These are phyloP conservation scores for Fusarium mundagurra DNA, from an alignment of 2,329 filamentous ascomycete species.

Conservation along the genomic window DNA sequence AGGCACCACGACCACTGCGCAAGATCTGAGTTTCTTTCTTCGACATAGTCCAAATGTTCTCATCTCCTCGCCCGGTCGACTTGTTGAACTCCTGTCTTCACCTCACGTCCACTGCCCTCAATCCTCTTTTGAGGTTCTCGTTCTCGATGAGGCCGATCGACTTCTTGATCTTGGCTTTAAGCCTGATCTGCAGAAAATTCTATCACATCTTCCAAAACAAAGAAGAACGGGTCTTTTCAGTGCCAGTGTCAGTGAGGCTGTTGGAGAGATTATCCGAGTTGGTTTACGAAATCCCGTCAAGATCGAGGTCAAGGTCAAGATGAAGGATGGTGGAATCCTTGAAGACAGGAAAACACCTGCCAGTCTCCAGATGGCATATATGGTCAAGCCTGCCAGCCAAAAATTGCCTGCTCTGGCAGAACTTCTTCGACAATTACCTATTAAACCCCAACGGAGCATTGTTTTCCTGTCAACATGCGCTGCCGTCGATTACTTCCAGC, in stretches of 20 bases:
- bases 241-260: constrained; percentile 93
- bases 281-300: constrained; percentile 94
- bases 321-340: constrained; percentile 69
- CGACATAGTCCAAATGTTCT: constrained; percentile 87
- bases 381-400: constrained; percentile 77
- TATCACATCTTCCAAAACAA: constrained; percentile 89
- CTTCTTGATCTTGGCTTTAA: constrained; percentile 95
- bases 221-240: constrained; percentile 93
- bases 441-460: constrained; percentile 84
- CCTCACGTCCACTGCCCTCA: constrained; percentile 88
- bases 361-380: constrained; percentile 90
- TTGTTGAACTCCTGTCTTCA: constrained; percentile 87
- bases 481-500: constrained; percentile 92
- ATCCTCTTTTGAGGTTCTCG: constrained; percentile 89
- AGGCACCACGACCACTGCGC: constrained; percentile 79
- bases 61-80: constrained; percentile 88
- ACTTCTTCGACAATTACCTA: constrained; percentile 75
- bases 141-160: constrained; percentile 94
- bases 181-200: constrained; percentile 85
- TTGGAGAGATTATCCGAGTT: constrained; percentile 91
- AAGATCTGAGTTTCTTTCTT: constrained; percentile 87
- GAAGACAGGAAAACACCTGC: constrained; percentile 91
- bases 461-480: constrained; percentile 94
- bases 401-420: constrained; percentile 81
- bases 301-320: constrained; percentile 90